phyloP scores from a whole-genome alignment of 139 green algal species.

The Chlamydomonas sp. region DNA sequence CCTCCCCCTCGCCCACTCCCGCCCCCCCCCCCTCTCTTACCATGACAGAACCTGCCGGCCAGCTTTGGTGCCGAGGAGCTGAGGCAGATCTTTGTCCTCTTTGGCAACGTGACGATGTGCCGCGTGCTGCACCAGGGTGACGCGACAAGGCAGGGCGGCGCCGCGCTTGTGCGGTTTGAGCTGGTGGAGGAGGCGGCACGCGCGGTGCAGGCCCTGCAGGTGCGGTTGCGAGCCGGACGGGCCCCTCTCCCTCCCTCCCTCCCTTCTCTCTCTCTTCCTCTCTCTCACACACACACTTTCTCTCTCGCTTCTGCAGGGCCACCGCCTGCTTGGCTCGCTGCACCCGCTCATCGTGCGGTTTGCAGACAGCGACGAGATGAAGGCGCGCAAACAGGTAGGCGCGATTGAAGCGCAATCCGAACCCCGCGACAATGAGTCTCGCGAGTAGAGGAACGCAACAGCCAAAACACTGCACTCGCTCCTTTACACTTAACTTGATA shows the following conservation, averaged over 20 bases:
- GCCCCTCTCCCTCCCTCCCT: no score
- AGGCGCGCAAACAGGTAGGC: constrained; percentile 20
- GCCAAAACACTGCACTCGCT: no score
- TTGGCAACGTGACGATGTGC: constrained; percentile 3
- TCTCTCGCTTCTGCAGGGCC: constrained; percentile 11
- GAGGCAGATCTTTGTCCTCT: not conserved
- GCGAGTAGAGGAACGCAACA: no score
- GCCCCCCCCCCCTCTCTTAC: no score
- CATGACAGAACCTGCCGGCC: constrained; percentile 9
- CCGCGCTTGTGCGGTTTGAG: constrained; percentile 15
- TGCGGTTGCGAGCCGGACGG: no score
- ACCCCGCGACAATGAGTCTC: no score
- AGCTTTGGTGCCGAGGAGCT: not conserved
- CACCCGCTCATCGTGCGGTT: constrained; percentile 13
- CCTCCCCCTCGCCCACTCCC: not conserved
- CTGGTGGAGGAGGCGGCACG: constrained; percentile 10
- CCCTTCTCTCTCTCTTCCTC: no score
- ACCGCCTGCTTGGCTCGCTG: constrained; percentile 7
- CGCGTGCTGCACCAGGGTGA: constrained; percentile 17
- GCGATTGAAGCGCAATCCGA: no score
- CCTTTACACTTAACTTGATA: no score
- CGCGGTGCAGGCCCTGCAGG: constrained; percentile 8
- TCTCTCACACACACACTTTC: no score
- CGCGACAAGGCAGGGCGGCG: constrained; percentile 12
- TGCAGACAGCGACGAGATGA: constrained; percentile 20